A percentile compares a stretch with the other conserved stretches of the same genome.
These are phyloP conservation scores for Periglandula ipomoeae DNA, from an alignment of 2,329 filamentous ascomycete genomes.

Conservation along the genomic window DNA sequence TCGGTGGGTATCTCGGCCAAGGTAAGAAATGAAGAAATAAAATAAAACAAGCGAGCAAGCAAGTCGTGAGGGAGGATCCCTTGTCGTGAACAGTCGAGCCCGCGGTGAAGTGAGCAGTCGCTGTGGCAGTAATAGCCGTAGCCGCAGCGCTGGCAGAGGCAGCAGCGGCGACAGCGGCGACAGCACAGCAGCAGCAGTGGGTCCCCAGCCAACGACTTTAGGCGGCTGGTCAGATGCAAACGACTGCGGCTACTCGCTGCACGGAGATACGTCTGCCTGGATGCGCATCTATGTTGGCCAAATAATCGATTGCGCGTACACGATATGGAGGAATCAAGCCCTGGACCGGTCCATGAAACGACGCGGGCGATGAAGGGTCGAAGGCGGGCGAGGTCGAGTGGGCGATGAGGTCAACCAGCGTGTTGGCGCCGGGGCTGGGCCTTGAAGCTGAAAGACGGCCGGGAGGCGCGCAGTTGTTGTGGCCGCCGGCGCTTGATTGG, in stretches of 20 bases:
- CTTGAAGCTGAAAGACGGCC: background rate
- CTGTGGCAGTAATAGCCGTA: background rate
- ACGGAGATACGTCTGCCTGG: background rate
- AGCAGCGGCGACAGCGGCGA: no score
- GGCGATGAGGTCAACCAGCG: background rate
- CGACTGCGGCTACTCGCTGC: no score
- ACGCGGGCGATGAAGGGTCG: background rate
- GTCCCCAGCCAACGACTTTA: slow-evolving; percentile 5
- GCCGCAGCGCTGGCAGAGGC: no score
- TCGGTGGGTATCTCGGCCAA: background rate
- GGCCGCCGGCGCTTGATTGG: slow-evolving; percentile 12
- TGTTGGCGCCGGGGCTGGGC: background rate
- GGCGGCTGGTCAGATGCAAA: background rate
- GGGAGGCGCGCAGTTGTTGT: slow-evolving; percentile 10
- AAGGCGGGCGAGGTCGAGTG: background rate
- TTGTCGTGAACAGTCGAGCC: background rate
- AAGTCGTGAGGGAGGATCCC: background rate
- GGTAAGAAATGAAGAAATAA: slow-evolving; percentile 6
- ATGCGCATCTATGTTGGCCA: background rate
- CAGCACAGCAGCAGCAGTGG: no score
- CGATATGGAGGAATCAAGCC: background rate
- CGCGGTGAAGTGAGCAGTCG: background rate
- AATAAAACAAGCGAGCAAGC: slow-evolving; percentile 1
- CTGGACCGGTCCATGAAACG: background rate
- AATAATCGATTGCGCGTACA: background rate